Evolutionary conservation across 2,329 filamentous ascomycete species (phyloP).

Genomic region (Beauveria rudraprayagi): DNA sequence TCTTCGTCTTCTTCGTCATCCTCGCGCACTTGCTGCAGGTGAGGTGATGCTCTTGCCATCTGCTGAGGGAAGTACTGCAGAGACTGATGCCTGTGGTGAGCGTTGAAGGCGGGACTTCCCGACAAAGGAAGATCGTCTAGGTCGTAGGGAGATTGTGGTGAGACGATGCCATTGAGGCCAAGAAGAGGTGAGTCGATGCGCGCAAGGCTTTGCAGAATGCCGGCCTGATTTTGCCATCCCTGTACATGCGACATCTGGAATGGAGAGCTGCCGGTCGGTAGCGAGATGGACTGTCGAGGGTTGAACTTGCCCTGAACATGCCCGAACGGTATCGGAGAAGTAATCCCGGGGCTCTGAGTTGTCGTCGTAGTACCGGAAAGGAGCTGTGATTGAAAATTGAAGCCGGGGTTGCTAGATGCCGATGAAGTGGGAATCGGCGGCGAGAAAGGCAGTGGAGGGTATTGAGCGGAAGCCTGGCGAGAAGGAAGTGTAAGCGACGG

Average conservation of each 20-base stretch:
- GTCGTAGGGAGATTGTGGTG: slow-evolving; percentile 57
- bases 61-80: slow-evolving; percentile 51
- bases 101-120: slow-evolving; percentile 32
- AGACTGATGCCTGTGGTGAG: slow-evolving; percentile 51
- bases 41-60: slow-evolving; percentile 47
- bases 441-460: slow-evolving; percentile 71
- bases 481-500: slow-evolving; percentile 55
- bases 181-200: slow-evolving; percentile 59
- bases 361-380: slow-evolving; percentile 52
- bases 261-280: slow-evolving; percentile 55
- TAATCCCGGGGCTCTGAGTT: slow-evolving; percentile 54
- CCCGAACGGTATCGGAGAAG: slow-evolving; percentile 65
- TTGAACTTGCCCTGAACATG: slow-evolving; percentile 53
- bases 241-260: slow-evolving; percentile 57
- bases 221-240: slow-evolving; percentile 49
- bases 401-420: slow-evolving; percentile 60
- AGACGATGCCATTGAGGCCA: slow-evolving; percentile 48
- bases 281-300: slow-evolving; percentile 63
- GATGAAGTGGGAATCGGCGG: slow-evolving; percentile 76
- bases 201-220: slow-evolving; percentile 44
- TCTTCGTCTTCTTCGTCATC: slow-evolving; percentile 53
- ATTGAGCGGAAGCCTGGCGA: slow-evolving; percentile 63
- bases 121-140: slow-evolving; percentile 39
- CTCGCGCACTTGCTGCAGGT: slow-evolving; percentile 66
- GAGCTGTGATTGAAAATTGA: slow-evolving; percentile 51